Conservation (phyloP, 208 protist genomes). For the Trypanosomatidae sp. region DNA sequence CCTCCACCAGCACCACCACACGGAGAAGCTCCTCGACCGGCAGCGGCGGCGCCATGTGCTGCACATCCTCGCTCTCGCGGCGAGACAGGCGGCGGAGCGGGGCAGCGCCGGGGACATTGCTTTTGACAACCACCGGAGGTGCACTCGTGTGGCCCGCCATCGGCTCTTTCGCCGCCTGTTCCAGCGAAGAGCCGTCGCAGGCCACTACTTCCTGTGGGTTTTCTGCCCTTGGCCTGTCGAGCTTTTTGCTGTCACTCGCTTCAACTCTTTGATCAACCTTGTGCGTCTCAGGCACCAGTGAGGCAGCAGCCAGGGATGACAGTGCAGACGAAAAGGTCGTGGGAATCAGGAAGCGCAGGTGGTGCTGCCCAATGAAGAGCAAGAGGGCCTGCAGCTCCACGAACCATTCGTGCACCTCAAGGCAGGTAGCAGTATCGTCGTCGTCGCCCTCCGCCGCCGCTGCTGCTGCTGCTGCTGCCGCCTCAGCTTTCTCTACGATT, state of each 20-base stretch:
- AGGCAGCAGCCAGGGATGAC: background rate
- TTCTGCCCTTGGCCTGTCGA: background rate
- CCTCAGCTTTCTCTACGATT: background rate
- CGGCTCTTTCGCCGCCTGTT: background rate
- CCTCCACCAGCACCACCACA: conserved; percentile 33
- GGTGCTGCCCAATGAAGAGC: conserved; percentile 19
- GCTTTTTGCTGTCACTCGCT: too few species aligned
- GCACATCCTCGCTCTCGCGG: conserved; percentile 23
- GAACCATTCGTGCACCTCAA: conserved; percentile 12
- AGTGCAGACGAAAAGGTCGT: background rate
- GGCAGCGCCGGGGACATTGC: background rate
- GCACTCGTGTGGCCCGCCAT: background rate
- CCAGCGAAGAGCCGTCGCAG: background rate
- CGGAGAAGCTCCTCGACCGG: conserved; percentile 31
- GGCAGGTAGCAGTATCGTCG: background rate
- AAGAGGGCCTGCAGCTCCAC: conserved; percentile 31
- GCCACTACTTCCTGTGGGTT: background rate
- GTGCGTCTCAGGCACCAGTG: background rate
- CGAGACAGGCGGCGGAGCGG: conserved; percentile 11
- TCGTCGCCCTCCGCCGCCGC: too few species aligned
- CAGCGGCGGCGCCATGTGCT: conserved; percentile 32
- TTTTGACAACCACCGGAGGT: background rate
- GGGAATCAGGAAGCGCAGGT: conserved; percentile 20
- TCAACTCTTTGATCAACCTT: background rate
- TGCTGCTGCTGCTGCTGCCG: too few species aligned